Base-by-base conservation (phyloP, 352 stramenopile species). In the Phytophthora sojae region DNA sequence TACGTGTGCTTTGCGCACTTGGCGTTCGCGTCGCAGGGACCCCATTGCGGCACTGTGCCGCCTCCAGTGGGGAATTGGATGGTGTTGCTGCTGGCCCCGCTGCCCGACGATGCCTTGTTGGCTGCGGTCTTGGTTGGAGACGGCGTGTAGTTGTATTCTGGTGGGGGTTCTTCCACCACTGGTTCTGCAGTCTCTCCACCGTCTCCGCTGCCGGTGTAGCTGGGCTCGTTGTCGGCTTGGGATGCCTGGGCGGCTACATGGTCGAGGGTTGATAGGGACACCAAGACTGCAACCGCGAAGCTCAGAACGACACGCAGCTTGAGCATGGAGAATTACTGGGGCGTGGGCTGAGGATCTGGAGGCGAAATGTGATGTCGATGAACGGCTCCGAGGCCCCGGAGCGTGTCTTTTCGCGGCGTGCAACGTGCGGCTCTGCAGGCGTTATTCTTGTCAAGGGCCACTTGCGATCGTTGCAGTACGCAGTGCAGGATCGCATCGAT, bases 271-370 rank as follows among this genome's bases (percentile, higher is more conserved):
- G 19, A 25, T 1, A 67, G 3, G 37, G 45, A 26, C 14, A 52
- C 44, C 23, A 71, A 29, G n/a, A 26, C 37, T 23, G 56, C 56
- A 35, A 66, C 42, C 5, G 56, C 50, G 14, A 71, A 71, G 56
- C 63, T 57, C 17, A 71, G 30, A 2, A 61, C 51, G 56, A 54
- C 57, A 26, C 57, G 64, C 15, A 72, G 23, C 51, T 63, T 72
- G 57, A 67, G 30, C 65, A 72, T 72, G 57, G 11, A 49, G 39
- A 49, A 6, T 49, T 49, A 4, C 15, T 60, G 17, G 12, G 23
- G 44, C 23, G 23, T 45, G 23, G 7, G 30, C 15, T 57, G 37
- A 30, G 57, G 47, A 64, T 70, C 44, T 57, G 25, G 14, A 57
- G 21, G 55, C 49, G 35, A 71, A 64, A 53, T 64, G 44, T 11